These are phyloP conservation scores for Umbellularia californica DNA, from an alignment of 164 flowering plant species.

Conservation along the genomic window DNA sequence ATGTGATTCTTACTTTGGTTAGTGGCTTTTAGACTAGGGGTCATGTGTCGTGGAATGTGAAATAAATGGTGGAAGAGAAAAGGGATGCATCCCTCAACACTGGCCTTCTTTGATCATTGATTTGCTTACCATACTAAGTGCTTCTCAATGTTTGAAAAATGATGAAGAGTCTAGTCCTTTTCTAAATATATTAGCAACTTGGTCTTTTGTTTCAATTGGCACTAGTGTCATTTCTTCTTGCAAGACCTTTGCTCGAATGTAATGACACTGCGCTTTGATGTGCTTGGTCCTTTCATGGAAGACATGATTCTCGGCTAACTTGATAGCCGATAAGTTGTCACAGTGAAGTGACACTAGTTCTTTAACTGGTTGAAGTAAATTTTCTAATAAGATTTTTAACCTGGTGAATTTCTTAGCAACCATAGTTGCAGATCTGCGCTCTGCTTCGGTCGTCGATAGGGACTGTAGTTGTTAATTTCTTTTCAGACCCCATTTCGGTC, in stretches of 20 bases:
- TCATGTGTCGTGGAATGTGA: too few relatives aligned
- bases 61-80: too few relatives aligned
- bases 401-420: constrained; percentile 11
- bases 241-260: neutral
- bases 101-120: too few relatives aligned
- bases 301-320: constrained; percentile 22
- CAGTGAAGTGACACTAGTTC: constrained; percentile 13
- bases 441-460: constrained; percentile 9
- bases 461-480: too few relatives aligned
- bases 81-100: too few relatives aligned
- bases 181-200: neutral
- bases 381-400: constrained; percentile 13
- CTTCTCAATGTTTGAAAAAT: neutral
- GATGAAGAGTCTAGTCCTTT: neutral
- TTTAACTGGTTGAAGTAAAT: constrained; percentile 11
- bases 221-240: neutral
- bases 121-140: constrained; percentile 5
- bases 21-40: too few relatives aligned
- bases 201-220: neutral
- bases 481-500: too few relatives aligned
- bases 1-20: too few relatives aligned
- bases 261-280: neutral
- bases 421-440: constrained; percentile 11
- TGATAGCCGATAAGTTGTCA: constrained; percentile 18
- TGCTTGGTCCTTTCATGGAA: constrained; percentile 16